A percentile compares a stretch with the other conserved stretches of the same genome.
phyloP scores from a whole-genome alignment of 208 protist genomes.

The Leishmania turanica region DNA sequence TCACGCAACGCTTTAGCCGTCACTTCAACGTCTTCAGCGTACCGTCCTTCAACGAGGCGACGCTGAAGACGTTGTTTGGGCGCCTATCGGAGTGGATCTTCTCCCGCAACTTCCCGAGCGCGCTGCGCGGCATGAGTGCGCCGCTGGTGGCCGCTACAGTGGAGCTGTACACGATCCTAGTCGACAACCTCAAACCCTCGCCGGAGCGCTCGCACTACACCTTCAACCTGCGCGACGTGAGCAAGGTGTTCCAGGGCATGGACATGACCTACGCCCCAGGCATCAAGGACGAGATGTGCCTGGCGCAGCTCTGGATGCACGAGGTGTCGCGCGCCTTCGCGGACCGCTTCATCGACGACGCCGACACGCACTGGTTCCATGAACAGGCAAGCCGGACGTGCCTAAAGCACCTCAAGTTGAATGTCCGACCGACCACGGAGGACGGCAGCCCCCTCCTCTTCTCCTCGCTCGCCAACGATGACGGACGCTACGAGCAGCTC shows the following conservation, averaged over 20 bases:
- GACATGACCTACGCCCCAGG: slow-evolving; percentile 71
- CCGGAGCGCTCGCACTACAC: slow-evolving; percentile 98
- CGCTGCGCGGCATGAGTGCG: slow-evolving; percentile 47
- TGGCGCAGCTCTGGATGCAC: slow-evolving; percentile 94
- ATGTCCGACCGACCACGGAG: slow-evolving; percentile 30
- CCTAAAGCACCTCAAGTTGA: slow-evolving; percentile 81
- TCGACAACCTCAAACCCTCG: slow-evolving; percentile 95
- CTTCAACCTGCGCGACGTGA: slow-evolving; percentile 98
- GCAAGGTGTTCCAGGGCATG: slow-evolving; percentile 95
- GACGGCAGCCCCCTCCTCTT: slow-evolving; percentile 67
- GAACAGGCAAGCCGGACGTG: slow-evolving; percentile 77
- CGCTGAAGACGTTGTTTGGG: slow-evolving; percentile 94
- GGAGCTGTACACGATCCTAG: slow-evolving; percentile 93
- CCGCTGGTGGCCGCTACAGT: slow-evolving; percentile 91
- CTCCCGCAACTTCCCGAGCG: slow-evolving; percentile 64
- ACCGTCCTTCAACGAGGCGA: slow-evolving; percentile 90
- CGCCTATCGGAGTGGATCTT: slow-evolving; percentile 93
- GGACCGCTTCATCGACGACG: slow-evolving; percentile 94
- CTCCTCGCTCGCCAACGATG: slow-evolving; percentile 83
- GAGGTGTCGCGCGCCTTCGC: slow-evolving; percentile 96
- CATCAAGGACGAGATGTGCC: slow-evolving; percentile 68
- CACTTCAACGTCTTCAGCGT: slow-evolving; percentile 96
- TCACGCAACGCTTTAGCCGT: slow-evolving; percentile 94
- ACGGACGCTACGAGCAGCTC: slow-evolving; percentile 90
- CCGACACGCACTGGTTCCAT: slow-evolving; percentile 92